These are phyloP conservation scores for Lindgomyces ingoldianus DNA, from an alignment of 495 filamentous ascomycete species.

Conservation along the genomic window DNA sequence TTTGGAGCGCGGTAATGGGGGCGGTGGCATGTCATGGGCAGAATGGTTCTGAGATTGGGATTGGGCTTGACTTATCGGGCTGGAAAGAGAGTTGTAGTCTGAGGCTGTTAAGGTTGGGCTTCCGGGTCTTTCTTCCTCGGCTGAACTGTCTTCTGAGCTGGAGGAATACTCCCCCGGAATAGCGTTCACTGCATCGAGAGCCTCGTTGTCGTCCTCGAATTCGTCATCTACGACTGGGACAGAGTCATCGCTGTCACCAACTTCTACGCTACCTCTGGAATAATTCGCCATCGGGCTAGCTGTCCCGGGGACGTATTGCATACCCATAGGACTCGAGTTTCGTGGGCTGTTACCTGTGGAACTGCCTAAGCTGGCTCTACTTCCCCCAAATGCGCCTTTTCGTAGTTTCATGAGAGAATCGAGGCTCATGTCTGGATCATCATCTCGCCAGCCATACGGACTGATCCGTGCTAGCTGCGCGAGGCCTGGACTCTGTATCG, in stretches of 20 bases:
- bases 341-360: slow-evolving; percentile 26
- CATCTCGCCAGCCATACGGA: slow-evolving; percentile 50
- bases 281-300: slow-evolving; percentile 14
- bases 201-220: slow-evolving; percentile 18
- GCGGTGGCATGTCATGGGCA: neutral
- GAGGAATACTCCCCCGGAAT: slow-evolving; percentile 24
- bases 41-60: too few species aligned
- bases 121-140: slow-evolving; percentile 8
- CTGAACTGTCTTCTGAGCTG: neutral
- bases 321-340: slow-evolving; percentile 36
- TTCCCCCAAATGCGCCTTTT: slow-evolving; percentile 76
- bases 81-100: slow-evolving; percentile 29
- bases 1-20: neutral
- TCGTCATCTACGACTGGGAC: slow-evolving; percentile 4
- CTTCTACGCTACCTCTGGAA: neutral
- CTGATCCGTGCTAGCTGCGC: slow-evolving; percentile 73
- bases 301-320: slow-evolving; percentile 21
- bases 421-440: slow-evolving; percentile 69
- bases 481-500: slow-evolving; percentile 60
- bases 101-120: slow-evolving; percentile 33
- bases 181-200: slow-evolving; percentile 28
- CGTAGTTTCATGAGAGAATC: slow-evolving; percentile 71
- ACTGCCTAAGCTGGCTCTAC: slow-evolving; percentile 59
- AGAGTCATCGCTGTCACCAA: slow-evolving; percentile 26
- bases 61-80: neutral